Evolutionary conservation across 495 filamentous ascomycete species (phyloP).

Genomic region (Podospora pseudocomata): DNA sequence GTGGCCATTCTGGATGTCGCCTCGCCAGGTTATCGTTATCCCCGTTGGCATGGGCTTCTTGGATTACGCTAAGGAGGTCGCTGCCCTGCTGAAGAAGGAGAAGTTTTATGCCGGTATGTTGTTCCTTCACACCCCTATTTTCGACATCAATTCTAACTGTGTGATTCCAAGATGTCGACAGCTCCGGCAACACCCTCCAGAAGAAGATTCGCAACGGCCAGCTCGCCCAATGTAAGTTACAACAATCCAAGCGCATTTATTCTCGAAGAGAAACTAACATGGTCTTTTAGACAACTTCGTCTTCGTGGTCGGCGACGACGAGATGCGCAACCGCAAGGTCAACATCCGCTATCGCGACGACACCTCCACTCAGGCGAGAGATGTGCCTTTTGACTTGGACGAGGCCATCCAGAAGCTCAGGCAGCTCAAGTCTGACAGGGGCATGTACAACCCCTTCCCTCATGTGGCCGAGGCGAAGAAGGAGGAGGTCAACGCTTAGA

Average conservation of each 20-base stretch:
- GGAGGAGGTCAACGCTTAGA: slow-evolving; percentile 9
- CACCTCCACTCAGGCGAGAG: slow-evolving; percentile 68
- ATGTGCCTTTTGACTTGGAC: slow-evolving; percentile 65
- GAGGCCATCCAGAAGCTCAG: slow-evolving; percentile 72
- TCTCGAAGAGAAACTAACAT: slow-evolving; percentile 7
- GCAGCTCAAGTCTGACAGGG: slow-evolving; percentile 56
- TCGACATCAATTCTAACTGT: background rate
- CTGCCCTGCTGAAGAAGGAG: slow-evolving; percentile 53
- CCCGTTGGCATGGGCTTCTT: slow-evolving; percentile 83
- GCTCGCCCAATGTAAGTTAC: slow-evolving; percentile 73
- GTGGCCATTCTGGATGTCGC: slow-evolving; percentile 97
- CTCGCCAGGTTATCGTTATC: slow-evolving; percentile 85
- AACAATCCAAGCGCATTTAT: background rate
- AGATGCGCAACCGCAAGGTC: slow-evolving; percentile 70
- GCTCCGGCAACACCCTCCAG: slow-evolving; percentile 86
- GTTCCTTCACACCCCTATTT: background rate
- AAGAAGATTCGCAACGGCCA: slow-evolving; percentile 94
- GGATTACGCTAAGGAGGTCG: slow-evolving; percentile 84
- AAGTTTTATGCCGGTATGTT: slow-evolving; percentile 48
- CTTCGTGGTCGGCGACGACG: slow-evolving; percentile 74
- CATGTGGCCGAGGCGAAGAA: slow-evolving; percentile 7
- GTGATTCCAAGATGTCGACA: slow-evolving; percentile 62
- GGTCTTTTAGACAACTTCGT: slow-evolving; percentile 37
- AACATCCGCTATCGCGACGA: slow-evolving; percentile 93
- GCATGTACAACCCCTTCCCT: slow-evolving; percentile 38